A percentile compares a stretch with the other conserved stretches of the same genome.
phyloP scores from a whole-genome alignment of 495 filamentous ascomycete species.

The Saxispiralis lemnorum region DNA sequence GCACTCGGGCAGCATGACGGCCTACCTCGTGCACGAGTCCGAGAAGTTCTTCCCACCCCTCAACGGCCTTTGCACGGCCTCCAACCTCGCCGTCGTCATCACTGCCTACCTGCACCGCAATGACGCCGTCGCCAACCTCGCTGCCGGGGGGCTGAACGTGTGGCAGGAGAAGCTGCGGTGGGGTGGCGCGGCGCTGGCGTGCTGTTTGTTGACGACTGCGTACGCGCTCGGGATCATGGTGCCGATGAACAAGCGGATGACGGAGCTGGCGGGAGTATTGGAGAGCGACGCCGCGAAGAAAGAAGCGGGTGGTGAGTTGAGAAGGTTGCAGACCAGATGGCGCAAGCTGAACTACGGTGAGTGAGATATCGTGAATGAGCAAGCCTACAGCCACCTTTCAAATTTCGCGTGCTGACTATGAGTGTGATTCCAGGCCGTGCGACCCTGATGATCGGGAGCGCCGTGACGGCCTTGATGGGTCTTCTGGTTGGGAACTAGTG shows the following conservation, averaged over 20 bases:
- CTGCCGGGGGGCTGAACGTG: no score
- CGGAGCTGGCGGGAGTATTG: slow-evolving; percentile 4
- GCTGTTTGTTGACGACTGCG: slow-evolving; percentile 8
- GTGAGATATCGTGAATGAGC: no score
- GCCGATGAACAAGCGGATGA: slow-evolving; percentile 13
- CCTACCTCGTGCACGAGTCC: slow-evolving; percentile 12
- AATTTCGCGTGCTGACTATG: not conserved
- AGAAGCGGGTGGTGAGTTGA: slow-evolving; percentile 10
- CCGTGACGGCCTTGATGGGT: slow-evolving; percentile 2
- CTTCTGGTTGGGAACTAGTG: no score
- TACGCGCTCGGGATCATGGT: slow-evolving; percentile 15
- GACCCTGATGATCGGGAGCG: slow-evolving; percentile 11
- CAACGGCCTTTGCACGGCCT: slow-evolving; percentile 11
- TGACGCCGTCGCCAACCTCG: not conserved
- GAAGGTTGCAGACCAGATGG: slow-evolving; percentile 12
- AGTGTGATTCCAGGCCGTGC: slow-evolving; percentile 4
- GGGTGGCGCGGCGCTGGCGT: not conserved
- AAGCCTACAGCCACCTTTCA: no score
- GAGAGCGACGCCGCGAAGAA: slow-evolving; percentile 5
- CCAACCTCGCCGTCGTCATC: slow-evolving; percentile 11
- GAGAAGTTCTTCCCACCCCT: slow-evolving; percentile 14
- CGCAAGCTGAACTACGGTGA: slow-evolving; percentile 10
- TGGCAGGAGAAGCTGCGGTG: slow-evolving; percentile 4
- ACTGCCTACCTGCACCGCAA: slow-evolving; percentile 6
- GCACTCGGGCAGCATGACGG: slow-evolving; percentile 6